A percentile compares a stretch with the other conserved stretches of the same genome.
Evolutionary conservation across 495 filamentous ascomycete species (phyloP).

Genomic region (Penicillium lividum): DNA sequence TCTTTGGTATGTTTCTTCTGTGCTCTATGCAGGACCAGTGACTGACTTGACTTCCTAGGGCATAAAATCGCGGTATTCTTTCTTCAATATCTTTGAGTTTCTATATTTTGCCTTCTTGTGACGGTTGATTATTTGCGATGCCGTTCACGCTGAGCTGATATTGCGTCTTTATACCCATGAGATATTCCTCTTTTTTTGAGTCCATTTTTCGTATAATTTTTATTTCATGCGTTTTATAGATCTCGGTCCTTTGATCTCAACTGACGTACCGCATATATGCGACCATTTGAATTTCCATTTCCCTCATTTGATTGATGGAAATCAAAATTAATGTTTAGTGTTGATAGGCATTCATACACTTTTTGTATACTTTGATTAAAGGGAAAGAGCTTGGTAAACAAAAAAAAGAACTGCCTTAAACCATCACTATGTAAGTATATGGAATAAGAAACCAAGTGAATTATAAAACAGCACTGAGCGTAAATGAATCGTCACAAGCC

Average conservation of each 20-base stretch:
- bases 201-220: background rate
- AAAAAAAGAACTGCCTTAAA: too few species aligned
- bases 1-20: constrained; percentile 16
- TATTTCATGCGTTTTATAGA: background rate
- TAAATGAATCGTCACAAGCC: too few species aligned
- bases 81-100: constrained; percentile 1
- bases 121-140: background rate
- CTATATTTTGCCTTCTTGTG: background rate
- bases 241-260: background rate
- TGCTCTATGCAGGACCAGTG: background rate
- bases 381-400: too few species aligned
- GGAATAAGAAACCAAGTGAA: too few species aligned
- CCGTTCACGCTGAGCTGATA: background rate
- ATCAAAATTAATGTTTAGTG: too few species aligned
- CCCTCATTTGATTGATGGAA: too few species aligned
- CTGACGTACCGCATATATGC: too few species aligned
- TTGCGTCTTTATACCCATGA: background rate
- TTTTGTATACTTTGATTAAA: too few species aligned
- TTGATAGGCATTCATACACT: too few species aligned
- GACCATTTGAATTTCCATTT: too few species aligned
- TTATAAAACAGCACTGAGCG: too few species aligned
- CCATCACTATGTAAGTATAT: too few species aligned
- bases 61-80: background rate
- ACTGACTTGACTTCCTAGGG: background rate
- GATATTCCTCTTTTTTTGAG: background rate